These are phyloP conservation scores for Anthoceros angustus DNA, from an alignment of 225 moss, liverwort and hornwort species.

Conservation along the genomic window DNA sequence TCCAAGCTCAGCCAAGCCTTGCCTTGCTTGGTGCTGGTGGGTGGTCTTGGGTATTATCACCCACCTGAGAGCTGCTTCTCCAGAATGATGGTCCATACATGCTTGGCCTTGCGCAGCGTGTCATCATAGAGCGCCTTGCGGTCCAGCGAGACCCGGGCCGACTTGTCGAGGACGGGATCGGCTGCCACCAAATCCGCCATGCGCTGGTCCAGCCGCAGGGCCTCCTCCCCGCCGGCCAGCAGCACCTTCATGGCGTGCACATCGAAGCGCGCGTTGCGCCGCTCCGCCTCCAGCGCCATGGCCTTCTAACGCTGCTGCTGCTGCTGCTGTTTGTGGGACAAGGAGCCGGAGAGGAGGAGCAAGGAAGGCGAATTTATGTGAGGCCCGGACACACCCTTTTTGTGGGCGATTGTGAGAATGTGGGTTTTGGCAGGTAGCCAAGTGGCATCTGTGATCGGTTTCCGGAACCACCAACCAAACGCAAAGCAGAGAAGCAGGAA, in stretches of 20 bases:
- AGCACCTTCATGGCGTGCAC: slow-evolving; percentile 60
- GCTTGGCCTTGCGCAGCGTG: slow-evolving; percentile 66
- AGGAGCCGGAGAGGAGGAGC: too few relatives aligned
- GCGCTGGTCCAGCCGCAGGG: slow-evolving; percentile 21
- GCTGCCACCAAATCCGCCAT: slow-evolving; percentile 53
- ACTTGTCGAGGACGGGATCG: slow-evolving; percentile 76
- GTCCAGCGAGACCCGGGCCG: slow-evolving; percentile 45
- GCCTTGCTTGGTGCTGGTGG: background rate
- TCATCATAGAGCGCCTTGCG: slow-evolving; percentile 60
- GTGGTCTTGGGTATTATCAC: background rate
- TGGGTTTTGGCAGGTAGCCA: slow-evolving; percentile 1
- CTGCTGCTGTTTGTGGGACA: background rate
- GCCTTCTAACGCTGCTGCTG: slow-evolving; percentile 15
- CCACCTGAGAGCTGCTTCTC: slow-evolving; percentile 57
- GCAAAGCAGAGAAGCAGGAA: background rate
- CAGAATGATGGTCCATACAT: slow-evolving; percentile 54
- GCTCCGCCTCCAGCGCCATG: slow-evolving; percentile 46
- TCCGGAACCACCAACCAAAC: background rate
- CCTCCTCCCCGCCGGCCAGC: slow-evolving; percentile 48
- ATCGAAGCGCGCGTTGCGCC: slow-evolving; percentile 52
- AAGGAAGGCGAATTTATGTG: background rate
- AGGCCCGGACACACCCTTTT: background rate
- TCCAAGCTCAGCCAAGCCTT: background rate
- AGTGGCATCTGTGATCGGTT: background rate
- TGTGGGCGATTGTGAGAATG: background rate